A percentile compares a stretch with the other conserved stretches of the same genome.
Evolutionary conservation across 1,139 yeast genomes (phyloP).

Genomic region (Debaryomycetaceae sp.): DNA sequence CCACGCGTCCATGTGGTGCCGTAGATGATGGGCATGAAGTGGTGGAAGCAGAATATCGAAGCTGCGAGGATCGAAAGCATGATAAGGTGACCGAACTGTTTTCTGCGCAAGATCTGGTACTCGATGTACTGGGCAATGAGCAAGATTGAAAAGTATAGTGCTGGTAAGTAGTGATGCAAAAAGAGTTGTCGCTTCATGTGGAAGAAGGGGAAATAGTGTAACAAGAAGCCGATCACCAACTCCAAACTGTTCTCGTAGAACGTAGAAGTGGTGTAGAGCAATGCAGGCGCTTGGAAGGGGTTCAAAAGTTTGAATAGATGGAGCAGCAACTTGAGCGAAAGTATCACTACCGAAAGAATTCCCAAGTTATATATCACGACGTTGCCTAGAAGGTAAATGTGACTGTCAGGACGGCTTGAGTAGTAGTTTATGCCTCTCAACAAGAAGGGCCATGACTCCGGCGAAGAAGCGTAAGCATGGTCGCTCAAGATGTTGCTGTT

Average conservation of each 20-base stretch:
- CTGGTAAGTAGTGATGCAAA: slow-evolving; percentile 39
- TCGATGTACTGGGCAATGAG: slow-evolving; percentile 30
- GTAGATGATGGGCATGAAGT: slow-evolving; percentile 30
- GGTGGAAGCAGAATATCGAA: slow-evolving; percentile 17
- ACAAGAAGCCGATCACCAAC: slow-evolving; percentile 29
- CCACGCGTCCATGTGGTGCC: slow-evolving; percentile 32
- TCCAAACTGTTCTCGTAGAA: slow-evolving; percentile 26
- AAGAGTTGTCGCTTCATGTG: slow-evolving; percentile 30
- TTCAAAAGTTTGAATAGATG: slow-evolving; percentile 25
- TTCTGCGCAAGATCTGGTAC: slow-evolving; percentile 22
- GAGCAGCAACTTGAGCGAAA: slow-evolving; percentile 17
- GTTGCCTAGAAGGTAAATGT: slow-evolving; percentile 37
- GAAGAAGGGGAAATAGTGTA: slow-evolving; percentile 38
- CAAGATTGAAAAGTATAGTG: slow-evolving; percentile 34
- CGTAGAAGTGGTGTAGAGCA: slow-evolving; percentile 9
- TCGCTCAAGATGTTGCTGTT: slow-evolving; percentile 23
- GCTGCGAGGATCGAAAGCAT: slow-evolving; percentile 11
- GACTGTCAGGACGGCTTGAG: slow-evolving; percentile 26
- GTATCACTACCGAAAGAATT: slow-evolving; percentile 17
- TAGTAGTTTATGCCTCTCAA: slow-evolving; percentile 31
- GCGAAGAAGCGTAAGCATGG: slow-evolving; percentile 31
- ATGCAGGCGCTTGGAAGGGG: slow-evolving; percentile 26
- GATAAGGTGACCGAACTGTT: slow-evolving; percentile 15
- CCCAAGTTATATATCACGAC: slow-evolving; percentile 30
- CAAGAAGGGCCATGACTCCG: slow-evolving; percentile 40